Evolutionary conservation across 352 stramenopile species (phyloP).

Genomic region (Pythium periplocum): DNA sequence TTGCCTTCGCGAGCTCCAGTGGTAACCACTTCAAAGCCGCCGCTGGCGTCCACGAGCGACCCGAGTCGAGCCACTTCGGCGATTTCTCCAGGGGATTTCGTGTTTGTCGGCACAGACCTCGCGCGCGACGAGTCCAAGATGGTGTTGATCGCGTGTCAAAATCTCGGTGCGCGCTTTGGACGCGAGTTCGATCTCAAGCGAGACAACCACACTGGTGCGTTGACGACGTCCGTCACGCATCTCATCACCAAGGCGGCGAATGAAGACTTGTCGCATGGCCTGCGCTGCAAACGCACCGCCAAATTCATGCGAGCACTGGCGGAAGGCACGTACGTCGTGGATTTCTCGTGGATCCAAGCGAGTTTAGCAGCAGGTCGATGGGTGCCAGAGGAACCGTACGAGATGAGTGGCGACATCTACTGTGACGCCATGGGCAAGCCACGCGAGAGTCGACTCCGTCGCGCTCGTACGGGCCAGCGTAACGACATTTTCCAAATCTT

Average conservation of each 20-base stretch:
- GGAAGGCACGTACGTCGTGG: conserved; percentile 67
- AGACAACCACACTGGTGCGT: conserved; percentile 29
- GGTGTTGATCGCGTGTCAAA: conserved; percentile 48
- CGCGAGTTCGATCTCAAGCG: conserved; percentile 63
- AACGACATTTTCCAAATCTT: conserved; percentile 78
- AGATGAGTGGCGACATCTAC: conserved; percentile 81
- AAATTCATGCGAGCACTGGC: conserved; percentile 85
- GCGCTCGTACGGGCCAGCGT: conserved; percentile 37
- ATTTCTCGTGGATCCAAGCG: conserved; percentile 70
- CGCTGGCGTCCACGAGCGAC: not conserved
- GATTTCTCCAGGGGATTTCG: conserved; percentile 18
- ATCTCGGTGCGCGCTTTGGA: conserved; percentile 64
- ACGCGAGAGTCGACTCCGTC: conserved; percentile 48
- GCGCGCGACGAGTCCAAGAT: conserved; percentile 43
- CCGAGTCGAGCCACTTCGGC: not conserved
- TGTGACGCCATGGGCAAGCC: conserved; percentile 65
- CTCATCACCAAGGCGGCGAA: conserved; percentile 55
- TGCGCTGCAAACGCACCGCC: conserved; percentile 74
- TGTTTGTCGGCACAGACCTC: conserved; percentile 64
- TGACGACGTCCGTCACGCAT: conserved; percentile 65
- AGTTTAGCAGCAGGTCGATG: conserved; percentile 56
- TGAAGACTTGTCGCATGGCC: conserved; percentile 8
- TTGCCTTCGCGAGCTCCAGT: not conserved
- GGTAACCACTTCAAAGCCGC: not conserved
- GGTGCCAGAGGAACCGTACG: conserved; percentile 63